Evolutionary conservation across 1,284 basidiomycete genomes (phyloP), one percentile per base, ranked within the genome.

Genomic region (Tremellales sp.): DNA sequence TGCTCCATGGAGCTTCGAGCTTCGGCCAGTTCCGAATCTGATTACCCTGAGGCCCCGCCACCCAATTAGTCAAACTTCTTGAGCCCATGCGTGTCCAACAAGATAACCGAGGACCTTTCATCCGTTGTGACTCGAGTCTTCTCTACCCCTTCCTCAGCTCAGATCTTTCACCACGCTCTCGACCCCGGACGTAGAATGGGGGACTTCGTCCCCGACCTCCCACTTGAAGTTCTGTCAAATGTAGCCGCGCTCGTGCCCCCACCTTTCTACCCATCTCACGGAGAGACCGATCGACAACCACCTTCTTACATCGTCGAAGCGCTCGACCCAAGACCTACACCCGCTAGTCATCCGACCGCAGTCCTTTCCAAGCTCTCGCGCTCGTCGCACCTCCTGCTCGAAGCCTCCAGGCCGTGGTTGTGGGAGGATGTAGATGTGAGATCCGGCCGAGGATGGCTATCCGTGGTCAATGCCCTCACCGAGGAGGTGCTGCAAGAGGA

Each of bases 361-460:
- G 48, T 58, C 39, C 48, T 70, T 46, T 55, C 62, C 3, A 42
- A 53, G 3, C 36, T 62, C 13, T 56, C 64, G 24, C 56, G 61
- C 43, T 46, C 61, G 4, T 62, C 57, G 1, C 49, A 53, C 29
- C 45, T 45, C 8, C 52, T 62, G n/a, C 59, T 70, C 19, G 70
- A 71, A 51, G 65, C 67, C 11, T 65, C 66, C 12, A 52, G 71
- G 33, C 70, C 70, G 17, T 70, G 68, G 65, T 52, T 75, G 31
- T 75, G 73, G 73, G 70, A 73, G 49, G 59, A 72, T 42, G 67
- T 75, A 21, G 65, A 69, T 37, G 68, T 75, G 7, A 55, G 59
- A 27, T 57, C 61, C 4, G 73, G 73, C 3, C 49, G 69, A 50
- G 71, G 70, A n/a, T 75, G 73, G 73, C 60, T 75, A 40, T 64